A percentile compares a stretch with the other conserved stretches of the same genome.
Conservation (phyloP, 2,329 filamentous ascomycete genomes). For the Ceratocystis huliohia region DNA sequence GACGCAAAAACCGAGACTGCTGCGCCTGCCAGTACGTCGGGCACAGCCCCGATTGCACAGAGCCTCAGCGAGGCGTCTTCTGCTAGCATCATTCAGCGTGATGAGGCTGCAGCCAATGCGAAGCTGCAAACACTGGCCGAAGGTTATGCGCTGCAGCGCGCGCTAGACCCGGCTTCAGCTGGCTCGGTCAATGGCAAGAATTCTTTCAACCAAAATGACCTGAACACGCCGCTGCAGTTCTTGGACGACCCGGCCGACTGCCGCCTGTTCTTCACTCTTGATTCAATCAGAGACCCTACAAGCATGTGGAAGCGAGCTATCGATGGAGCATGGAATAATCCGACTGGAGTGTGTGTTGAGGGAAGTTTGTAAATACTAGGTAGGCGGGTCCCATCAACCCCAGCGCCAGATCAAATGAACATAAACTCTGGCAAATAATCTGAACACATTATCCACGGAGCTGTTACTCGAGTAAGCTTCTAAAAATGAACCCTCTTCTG, state of each 20-base stretch:
- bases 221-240: slow-evolving; percentile 41
- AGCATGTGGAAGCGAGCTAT: slow-evolving; percentile 40
- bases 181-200: slow-evolving; percentile 25
- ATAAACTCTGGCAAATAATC: neutral
- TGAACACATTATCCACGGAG: neutral
- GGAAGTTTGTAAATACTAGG: neutral
- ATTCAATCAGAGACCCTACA: slow-evolving; percentile 39
- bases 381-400: neutral
- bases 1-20: slow-evolving; percentile 19
- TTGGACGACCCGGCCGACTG: slow-evolving; percentile 49
- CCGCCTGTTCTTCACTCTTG: slow-evolving; percentile 44
- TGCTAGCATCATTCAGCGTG: neutral
- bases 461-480: neutral
- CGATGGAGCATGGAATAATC: slow-evolving; percentile 29
- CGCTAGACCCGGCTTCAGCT: slow-evolving; percentile 22
- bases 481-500: too few species aligned
- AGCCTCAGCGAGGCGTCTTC: neutral
- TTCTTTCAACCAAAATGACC: slow-evolving; percentile 22
- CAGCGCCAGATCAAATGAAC: neutral
- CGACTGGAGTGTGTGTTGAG: neutral
- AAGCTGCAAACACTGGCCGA: slow-evolving; percentile 27
- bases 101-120: slow-evolving; percentile 17
- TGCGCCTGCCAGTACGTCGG: neutral
- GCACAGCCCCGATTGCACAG: neutral
- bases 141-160: slow-evolving; percentile 28